Evolutionary conservation across 352 stramenopile genomes (phyloP), one percentile per base, ranked within the genome.

Genomic region (Globisporangium barbulae): DNA sequence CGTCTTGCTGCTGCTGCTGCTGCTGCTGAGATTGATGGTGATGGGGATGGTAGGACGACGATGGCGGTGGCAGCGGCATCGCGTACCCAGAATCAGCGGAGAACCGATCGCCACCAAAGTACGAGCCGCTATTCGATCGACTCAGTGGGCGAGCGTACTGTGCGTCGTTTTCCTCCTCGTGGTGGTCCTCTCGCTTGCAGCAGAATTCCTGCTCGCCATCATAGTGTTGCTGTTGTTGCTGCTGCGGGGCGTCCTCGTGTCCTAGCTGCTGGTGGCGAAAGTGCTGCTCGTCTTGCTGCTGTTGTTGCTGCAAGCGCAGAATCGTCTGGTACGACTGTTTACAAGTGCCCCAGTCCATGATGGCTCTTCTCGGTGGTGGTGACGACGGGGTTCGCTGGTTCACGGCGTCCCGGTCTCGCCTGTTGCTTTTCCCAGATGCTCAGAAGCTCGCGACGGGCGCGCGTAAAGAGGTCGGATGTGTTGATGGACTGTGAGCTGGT

Each of bases 271-370:
- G 39, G 1, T 42, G 39, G 2, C 39, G 54, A 37, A 52, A 52
- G 54, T 49, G 54, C 21, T 47, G 53, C 37, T 61, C 39, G 4
- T 28, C 9, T 6, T 28, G n/a, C n/a, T 39, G 39, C 39, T 50
- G 21, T 4, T 25, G n/a, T 15, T 39, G 39, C 39, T 52, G 21
- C 12, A 15, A 13, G 12, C 50, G 42, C 9, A 61, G 55, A 21
- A 39, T 35, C 42, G 55, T 21, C 28, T 64, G 57, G 22, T 63
- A 65, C 8, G 54, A 63, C 37, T 65, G 42, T 62, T 54, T 62
- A 22, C 8, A 50, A 52, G 37, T 41, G 57, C 61, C 33, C 71
- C 71, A 78, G 64, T 70, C 73, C 71, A 78, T 75, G 48, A 42
- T 37, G 28, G 10, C 22, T 39, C n/a, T 55, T 44, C 52, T 33